Evolutionary conservation across 2,329 filamentous ascomycete genomes (phyloP), one percentile per base, ranked within the genome.

Genomic region (Trichophyton benhamiae): DNA sequence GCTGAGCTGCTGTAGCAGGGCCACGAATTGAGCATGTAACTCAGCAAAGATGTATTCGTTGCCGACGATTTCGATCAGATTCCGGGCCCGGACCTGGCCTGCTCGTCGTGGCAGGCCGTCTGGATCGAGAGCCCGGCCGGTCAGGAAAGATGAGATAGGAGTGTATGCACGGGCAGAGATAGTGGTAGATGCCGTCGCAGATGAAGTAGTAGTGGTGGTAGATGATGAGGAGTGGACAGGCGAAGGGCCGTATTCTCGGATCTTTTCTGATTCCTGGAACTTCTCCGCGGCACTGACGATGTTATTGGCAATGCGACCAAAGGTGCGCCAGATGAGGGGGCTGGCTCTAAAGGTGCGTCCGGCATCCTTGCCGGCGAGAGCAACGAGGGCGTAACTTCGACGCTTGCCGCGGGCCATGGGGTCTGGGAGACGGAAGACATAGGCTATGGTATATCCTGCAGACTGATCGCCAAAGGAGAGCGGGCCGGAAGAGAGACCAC

Each of bases 11-110:
- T 77, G 75, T 5, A 80, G 67, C n/a, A 80, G 67, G n/a, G 72
- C 74, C 17, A 79, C 76, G 68, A 84, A 83, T 60, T 79, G 73
- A 36, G 76, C 77, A 68, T 84, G 82, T 7, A 83, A 70, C 64
- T 82, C 79, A 9, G 82, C 78, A 66, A 84, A 84, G 65, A 84
- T 80, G 69, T 79, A 78, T 62, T 82, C 80, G 61, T 82, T 79
- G 42, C 81, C 82, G 4, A 82, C 79, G 58, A 84, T 82, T 67
- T 84, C 82, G 13, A 79, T 77, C n/a, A 84, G 71, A 60, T 79
- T 81, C 63, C 82, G 78, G 22, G 81, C 80, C 57, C 79, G 78
- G 66, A 80, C 79, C 61, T 81, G 79, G 57, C 79, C 79, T 3
- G 75, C 76, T 7, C 80, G 74, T 53, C 81, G 77, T 44, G 79